Percentiles rank a stretch among this genome's conserved stretches.
phyloP scores from a whole-genome alignment of 352 stramenopile species.

The Albugo laibachii region DNA sequence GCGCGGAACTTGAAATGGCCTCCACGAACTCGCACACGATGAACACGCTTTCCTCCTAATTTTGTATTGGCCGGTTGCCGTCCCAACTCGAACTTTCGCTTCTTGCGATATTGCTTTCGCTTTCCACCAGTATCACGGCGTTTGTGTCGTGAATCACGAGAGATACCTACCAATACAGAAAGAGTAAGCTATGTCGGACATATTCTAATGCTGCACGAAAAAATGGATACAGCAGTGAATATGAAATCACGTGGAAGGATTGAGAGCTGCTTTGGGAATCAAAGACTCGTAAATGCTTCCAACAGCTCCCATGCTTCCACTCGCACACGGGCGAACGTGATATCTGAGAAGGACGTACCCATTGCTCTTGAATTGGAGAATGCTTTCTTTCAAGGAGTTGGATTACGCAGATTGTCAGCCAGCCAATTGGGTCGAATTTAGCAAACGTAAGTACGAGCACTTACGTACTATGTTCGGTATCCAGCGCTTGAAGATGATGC shows the following conservation, averaged over 20 bases:
- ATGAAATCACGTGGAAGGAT: neutral
- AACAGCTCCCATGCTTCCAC: too few species aligned
- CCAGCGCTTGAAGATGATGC: too few species aligned
- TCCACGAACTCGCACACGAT: conserved; percentile 89
- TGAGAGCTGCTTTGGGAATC: too few species aligned
- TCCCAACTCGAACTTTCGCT: conserved; percentile 98
- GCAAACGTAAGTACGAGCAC: too few species aligned
- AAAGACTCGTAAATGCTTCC: too few species aligned
- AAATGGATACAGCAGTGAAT: conserved; percentile 77
- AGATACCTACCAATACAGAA: conserved; percentile 84
- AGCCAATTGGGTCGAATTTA: too few species aligned
- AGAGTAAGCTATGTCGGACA: neutral
- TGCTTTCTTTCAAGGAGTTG: too few species aligned
- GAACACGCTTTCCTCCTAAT: conserved; percentile 93
- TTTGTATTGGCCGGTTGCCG: conserved; percentile 97
- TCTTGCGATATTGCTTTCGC: conserved; percentile 95
- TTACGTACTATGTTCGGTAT: too few species aligned
- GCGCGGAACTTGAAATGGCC: conserved; percentile 98
- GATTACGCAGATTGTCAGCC: too few species aligned
- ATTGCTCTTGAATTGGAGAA: too few species aligned
- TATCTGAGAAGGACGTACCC: too few species aligned
- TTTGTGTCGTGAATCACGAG: conserved; percentile 98
- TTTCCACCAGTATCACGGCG: conserved; percentile 98
- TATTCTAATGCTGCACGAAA: conserved; percentile 75
- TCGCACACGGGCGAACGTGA: too few species aligned